Evolutionary conservation across 306 rosid species (phyloP).

Genomic region (Styphnolobium japonicum): DNA sequence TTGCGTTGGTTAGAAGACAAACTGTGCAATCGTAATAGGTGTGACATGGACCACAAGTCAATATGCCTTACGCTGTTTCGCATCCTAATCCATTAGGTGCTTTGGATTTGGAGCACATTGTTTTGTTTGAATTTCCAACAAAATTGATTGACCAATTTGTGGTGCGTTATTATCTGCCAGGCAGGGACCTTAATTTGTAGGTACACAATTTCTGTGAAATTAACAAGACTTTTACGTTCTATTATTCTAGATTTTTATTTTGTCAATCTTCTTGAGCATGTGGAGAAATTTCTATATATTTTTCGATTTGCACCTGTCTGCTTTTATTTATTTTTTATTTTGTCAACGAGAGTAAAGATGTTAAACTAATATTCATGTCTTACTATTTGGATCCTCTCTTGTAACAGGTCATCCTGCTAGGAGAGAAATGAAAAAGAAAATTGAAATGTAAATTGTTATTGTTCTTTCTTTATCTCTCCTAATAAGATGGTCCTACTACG

Average conservation of each 20-base stretch:
- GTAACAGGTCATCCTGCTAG: too few relatives aligned
- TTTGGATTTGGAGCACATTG: neutral
- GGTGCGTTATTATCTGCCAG: neutral
- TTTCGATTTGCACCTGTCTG: neutral
- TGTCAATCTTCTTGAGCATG: neutral
- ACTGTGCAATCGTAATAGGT: neutral
- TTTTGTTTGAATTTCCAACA: neutral
- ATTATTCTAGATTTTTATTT: too few relatives aligned
- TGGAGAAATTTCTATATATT: neutral
- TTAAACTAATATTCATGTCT: too few relatives aligned
- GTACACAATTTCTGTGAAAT: neutral
- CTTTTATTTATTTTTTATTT: too few relatives aligned
- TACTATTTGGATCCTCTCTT: too few relatives aligned
- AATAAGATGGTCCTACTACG: too few relatives aligned
- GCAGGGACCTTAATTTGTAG: neutral
- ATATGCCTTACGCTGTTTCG: neutral
- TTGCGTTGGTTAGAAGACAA: neutral
- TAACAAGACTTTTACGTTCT: neutral
- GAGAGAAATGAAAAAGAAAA: too few relatives aligned
- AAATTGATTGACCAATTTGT: neutral
- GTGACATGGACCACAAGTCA: constrained; percentile 7
- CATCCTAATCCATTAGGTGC: constrained; percentile 1
- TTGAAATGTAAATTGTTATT: too few relatives aligned
- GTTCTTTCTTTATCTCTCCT: too few relatives aligned
- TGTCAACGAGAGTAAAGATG: too few relatives aligned